phyloP scores from a whole-genome alignment of 495 filamentous ascomycete species.

The Trichoderma asperelloides region DNA sequence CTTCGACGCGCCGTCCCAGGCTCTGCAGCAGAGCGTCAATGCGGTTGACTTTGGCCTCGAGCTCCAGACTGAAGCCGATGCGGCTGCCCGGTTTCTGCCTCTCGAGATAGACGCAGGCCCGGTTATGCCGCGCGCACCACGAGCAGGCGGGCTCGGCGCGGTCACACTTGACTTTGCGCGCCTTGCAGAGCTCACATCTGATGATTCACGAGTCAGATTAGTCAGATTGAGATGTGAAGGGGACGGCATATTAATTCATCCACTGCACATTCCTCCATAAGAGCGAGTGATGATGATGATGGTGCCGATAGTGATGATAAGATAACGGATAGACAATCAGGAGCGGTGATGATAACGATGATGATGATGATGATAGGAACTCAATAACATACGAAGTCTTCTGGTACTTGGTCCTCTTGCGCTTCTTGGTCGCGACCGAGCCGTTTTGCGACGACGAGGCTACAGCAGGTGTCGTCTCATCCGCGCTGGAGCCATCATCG shows the following conservation, averaged over 20 bases:
- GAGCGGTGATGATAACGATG: not conserved
- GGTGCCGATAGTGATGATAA: too few relatives aligned
- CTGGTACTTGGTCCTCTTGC: slow-evolving; percentile 10
- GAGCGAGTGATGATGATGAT: too few relatives aligned
- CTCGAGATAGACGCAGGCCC: slow-evolving; percentile 73
- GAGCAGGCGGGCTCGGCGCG: slow-evolving; percentile 76
- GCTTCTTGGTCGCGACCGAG: slow-evolving; percentile 2
- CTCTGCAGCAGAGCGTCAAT: slow-evolving; percentile 40
- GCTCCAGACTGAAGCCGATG: slow-evolving; percentile 79
- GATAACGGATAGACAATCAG: not conserved
- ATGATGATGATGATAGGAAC: too few relatives aligned
- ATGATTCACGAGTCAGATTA: not conserved
- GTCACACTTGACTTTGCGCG: slow-evolving; percentile 80
- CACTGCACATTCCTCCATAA: too few relatives aligned
- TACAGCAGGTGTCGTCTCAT: not conserved
- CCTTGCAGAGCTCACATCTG: slow-evolving; percentile 75
- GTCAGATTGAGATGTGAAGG: too few relatives aligned
- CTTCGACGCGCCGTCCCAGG: slow-evolving; percentile 39
- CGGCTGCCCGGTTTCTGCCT: slow-evolving; percentile 77
- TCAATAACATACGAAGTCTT: slow-evolving; percentile 9
- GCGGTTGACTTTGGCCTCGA: slow-evolving; percentile 68
- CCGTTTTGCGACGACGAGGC: slow-evolving; percentile 1
- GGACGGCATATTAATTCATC: too few relatives aligned
- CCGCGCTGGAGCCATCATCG: slow-evolving; percentile 8
- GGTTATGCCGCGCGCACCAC: slow-evolving; percentile 75